Evolutionary conservation across 192 early-diverging fungal genomes (phyloP), one percentile per base, ranked within the genome.

Genomic region (Coemansia furcata): DNA sequence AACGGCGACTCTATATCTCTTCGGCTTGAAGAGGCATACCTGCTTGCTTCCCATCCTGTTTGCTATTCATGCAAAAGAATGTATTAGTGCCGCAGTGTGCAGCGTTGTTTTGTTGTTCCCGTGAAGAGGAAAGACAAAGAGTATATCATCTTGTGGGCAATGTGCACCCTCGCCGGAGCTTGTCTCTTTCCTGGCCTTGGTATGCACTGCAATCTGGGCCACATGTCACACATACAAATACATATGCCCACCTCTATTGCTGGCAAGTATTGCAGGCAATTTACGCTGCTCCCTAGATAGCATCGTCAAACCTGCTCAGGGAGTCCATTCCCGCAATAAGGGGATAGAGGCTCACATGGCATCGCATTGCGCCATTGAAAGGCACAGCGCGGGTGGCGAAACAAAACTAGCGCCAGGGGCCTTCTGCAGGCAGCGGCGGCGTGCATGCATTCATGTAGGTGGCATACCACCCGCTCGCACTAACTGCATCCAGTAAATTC

Each of bases 201-300:
- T 39, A 60, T 60, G 58, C 58, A 60, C 58, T 60, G 58, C 58
- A 39, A 60, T 21, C 58, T 36, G 58, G 37, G 58, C 58, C 58
- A 60, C 58, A 60, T 60, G 58, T 9, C 46, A 47, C 46, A 47
- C n/a, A 9, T 47, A 47, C 44, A 19, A n/a, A 36, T 38, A 36
- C 36, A 37, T 39, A 7, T 37, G 8, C 58, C 36, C 12, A 17
- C 35, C 36, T 39, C 11, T 17, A 35, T 60, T 21, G 58, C 36
- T 39, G n/a, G 36, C 58, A 10, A n/a, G 17, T 19, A 60, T 60
- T 60, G 58, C 58, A 39, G 58, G 58, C 58, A 60, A 60, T 60
- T 60, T 38, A 60, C 35, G 33, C 37, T 60, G 36, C 35, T 38
- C 37, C 37, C 19, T 38, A 23, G 33, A 39, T 38, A 39, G 58